Conservation (phyloP, 352 stramenopile species). For the Phytophthora lateralis region DNA sequence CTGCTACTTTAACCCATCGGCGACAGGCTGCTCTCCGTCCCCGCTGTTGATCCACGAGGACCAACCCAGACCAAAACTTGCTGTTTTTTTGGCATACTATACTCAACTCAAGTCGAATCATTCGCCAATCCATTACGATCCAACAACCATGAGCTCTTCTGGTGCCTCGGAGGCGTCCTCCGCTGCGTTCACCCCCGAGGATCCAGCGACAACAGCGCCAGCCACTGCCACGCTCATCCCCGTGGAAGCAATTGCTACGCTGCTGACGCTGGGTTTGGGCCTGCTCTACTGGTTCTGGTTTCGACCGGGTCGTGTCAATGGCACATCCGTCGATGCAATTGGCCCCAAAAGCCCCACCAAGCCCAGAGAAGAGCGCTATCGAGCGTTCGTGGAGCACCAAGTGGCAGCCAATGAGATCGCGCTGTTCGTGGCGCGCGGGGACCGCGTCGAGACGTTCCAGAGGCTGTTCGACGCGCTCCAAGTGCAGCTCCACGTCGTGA, state of each 20-base stretch:
- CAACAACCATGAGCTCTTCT: slow-evolving; percentile 13
- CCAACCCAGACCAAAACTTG: too few species aligned
- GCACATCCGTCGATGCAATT: not conserved
- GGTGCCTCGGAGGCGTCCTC: slow-evolving; percentile 5
- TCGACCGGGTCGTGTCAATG: slow-evolving; percentile 2
- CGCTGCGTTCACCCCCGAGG: slow-evolving; percentile 1
- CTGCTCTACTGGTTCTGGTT: slow-evolving; percentile 31
- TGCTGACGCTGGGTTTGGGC: slow-evolving; percentile 15
- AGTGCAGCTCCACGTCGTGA: slow-evolving; percentile 32
- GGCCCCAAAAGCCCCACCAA: not conserved
- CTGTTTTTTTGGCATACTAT: too few species aligned
- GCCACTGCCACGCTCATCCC: not conserved
- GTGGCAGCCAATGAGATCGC: slow-evolving; percentile 21
- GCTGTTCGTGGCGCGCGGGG: slow-evolving; percentile 18
- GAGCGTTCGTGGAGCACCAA: slow-evolving; percentile 25
- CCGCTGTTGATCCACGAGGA: too few species aligned
- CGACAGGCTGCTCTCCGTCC: too few species aligned
- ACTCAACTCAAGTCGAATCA: too few species aligned
- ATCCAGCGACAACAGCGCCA: not conserved
- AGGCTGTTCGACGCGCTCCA: slow-evolving; percentile 23
- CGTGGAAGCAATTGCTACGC: slow-evolving; percentile 18
- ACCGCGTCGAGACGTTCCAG: slow-evolving; percentile 13
- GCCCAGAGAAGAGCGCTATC: slow-evolving; percentile 16
- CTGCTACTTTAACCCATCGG: too few species aligned
- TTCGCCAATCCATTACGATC: not conserved